Percentiles rank a stretch among this genome's conserved stretches.
Conservation (phyloP, 305 asterid species). For the Rubia tinctorum region DNA sequence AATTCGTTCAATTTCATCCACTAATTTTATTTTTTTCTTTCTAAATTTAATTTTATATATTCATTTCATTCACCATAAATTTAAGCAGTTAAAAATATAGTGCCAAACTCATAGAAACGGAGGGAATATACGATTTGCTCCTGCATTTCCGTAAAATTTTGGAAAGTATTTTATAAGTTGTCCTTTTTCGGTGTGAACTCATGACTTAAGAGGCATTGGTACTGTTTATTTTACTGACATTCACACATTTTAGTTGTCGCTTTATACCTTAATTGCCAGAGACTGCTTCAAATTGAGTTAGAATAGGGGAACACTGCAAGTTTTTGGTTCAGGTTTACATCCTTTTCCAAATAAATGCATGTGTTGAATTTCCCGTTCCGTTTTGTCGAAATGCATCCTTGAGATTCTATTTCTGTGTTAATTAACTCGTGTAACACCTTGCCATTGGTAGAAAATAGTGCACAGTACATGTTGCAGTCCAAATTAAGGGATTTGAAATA, state of each 20-base stretch:
- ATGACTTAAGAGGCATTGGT: not conserved
- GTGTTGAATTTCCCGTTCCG: not conserved
- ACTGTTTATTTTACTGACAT: not conserved
- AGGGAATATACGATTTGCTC: not conserved
- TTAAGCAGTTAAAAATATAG: no score
- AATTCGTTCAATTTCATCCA: no score
- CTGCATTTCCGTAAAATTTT: not conserved
- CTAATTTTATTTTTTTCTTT: no score
- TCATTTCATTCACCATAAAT: no score
- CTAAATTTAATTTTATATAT: no score
- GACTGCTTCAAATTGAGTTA: not conserved
- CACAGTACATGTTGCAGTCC: not conserved
- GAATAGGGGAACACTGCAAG: not conserved
- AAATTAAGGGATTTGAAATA: not conserved
- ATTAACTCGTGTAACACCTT: not conserved
- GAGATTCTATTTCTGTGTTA: not conserved
- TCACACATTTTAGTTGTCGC: not conserved
- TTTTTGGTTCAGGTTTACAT: not conserved
- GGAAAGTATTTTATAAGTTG: not conserved
- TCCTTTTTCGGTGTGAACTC: not conserved
- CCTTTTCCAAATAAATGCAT: not conserved
- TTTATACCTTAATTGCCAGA: not conserved
- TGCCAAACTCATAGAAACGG: no score
- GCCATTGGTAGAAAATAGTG: not conserved
- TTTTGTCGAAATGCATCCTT: no score